Percentiles rank a stretch among this genome's conserved stretches.
phyloP scores from a whole-genome alignment of 257 asterid species.

The Henckelia pumila region DNA sequence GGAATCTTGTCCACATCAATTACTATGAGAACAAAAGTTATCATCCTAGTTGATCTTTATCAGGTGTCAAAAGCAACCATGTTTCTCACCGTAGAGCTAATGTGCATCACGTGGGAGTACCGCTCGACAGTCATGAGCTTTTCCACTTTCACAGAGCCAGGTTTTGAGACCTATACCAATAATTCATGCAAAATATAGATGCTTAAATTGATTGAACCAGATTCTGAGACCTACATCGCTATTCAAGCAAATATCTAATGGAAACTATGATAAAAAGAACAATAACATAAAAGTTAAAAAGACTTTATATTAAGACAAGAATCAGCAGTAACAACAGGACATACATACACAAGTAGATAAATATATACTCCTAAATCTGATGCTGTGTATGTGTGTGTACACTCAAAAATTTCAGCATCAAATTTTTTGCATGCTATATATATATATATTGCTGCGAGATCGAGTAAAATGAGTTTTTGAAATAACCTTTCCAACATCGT shows the following conservation, averaged over 20 bases:
- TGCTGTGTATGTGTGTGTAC: too few species aligned
- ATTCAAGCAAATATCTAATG: too few species aligned
- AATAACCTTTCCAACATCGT: conserved; percentile 87
- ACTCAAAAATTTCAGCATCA: neutral
- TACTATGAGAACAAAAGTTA: neutral
- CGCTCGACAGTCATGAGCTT: conserved; percentile 79
- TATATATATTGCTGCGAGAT: neutral
- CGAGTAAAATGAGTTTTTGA: neutral
- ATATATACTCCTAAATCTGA: too few species aligned
- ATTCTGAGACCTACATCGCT: too few species aligned
- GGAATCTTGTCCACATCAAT: neutral
- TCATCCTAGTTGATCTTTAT: neutral
- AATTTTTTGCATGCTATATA: neutral
- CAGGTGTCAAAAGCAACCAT: neutral
- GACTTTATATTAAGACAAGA: too few species aligned
- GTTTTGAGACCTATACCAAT: conserved; percentile 69
- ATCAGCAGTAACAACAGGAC: too few species aligned
- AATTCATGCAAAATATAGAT: too few species aligned
- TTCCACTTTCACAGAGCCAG: conserved; percentile 80
- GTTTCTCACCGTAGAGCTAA: conserved; percentile 88
- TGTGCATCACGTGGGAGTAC: conserved; percentile 94
- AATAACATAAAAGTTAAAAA: too few species aligned
- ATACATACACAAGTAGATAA: too few species aligned
- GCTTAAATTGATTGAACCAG: neutral
- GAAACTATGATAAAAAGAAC: too few species aligned